These are phyloP conservation scores for Zasmidium cellare DNA, from an alignment of 2,329 filamentous ascomycete genomes.

Conservation along the genomic window DNA sequence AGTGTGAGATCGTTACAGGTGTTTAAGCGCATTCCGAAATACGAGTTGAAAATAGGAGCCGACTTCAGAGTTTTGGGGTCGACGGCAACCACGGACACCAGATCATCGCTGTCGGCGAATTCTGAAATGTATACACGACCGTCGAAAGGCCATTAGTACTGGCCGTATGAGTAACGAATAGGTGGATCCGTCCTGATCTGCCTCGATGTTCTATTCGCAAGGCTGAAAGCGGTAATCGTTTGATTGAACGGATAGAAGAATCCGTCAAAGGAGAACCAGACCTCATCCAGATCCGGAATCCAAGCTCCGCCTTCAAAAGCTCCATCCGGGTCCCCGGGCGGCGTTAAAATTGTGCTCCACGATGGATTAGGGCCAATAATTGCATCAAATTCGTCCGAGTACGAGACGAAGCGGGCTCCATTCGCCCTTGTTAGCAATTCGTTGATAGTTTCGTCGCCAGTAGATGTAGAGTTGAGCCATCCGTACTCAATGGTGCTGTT, in stretches of 20 bases:
- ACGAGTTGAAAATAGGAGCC: not conserved
- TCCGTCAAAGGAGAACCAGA: conserved; percentile 6
- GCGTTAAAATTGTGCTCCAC: not conserved
- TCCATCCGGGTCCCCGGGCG: not conserved
- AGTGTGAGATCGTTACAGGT: conserved; percentile 2
- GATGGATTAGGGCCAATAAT: not conserved
- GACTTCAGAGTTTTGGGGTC: conserved; percentile 3
- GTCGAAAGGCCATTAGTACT: not conserved
- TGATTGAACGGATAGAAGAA: conserved; percentile 6
- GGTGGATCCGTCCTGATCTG: conserved; percentile 1
- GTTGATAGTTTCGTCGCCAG: conserved; percentile 1
- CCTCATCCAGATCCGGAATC: conserved; percentile 5
- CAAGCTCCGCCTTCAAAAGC: conserved; percentile 10
- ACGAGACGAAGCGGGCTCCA: conserved; percentile 3
- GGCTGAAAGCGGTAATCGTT: conserved; percentile 3
- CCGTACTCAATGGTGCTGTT: conserved; percentile 1
- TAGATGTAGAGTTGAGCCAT: conserved; percentile 4
- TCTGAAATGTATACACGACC: conserved; percentile 3
- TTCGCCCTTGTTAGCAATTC: not conserved
- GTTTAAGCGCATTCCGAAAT: not conserved
- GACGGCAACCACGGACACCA: not conserved
- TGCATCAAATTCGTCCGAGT: conserved; percentile 1
- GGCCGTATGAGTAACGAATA: not conserved
- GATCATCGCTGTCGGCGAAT: conserved; percentile 1
- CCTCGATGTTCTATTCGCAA: not conserved